Evolutionary conservation across 2,329 filamentous ascomycete genomes (phyloP).

Genomic region (Cadophora luteo-olivacea): DNA sequence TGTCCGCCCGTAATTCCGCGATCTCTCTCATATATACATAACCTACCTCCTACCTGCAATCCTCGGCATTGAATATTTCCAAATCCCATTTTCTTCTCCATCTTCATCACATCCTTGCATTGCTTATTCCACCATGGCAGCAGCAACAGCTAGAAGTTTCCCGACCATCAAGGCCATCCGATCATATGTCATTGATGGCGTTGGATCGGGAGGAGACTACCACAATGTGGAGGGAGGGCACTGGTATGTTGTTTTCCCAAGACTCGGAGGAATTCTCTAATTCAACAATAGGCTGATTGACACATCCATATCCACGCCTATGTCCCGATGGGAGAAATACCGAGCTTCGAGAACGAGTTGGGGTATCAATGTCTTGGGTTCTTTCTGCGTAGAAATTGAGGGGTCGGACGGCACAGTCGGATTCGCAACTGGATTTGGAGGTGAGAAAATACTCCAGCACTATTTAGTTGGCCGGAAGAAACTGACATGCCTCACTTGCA

Average conservation of each 20-base stretch:
- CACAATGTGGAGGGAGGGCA: conserved; percentile 85
- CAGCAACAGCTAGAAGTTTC: conserved; percentile 52
- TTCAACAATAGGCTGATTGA: conserved; percentile 81
- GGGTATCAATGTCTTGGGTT: conserved; percentile 95
- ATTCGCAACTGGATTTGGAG: conserved; percentile 93
- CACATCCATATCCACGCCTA: conserved; percentile 89
- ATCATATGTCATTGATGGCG: conserved; percentile 74
- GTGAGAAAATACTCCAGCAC: conserved; percentile 45
- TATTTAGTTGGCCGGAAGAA: neutral
- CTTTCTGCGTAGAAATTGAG: conserved; percentile 90
- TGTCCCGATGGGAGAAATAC: conserved; percentile 89
- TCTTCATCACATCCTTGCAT: conserved; percentile 14
- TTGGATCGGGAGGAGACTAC: conserved; percentile 76
- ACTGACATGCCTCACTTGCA: conserved; percentile 39
- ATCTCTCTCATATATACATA: conserved; percentile 9
- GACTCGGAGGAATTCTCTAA: conserved; percentile 39
- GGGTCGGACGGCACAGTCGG: conserved; percentile 90
- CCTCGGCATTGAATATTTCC: neutral
- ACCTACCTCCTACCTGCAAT: neutral
- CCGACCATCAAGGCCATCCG: conserved; percentile 78
- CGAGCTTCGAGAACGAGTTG: conserved; percentile 87
- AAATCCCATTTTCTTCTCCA: neutral
- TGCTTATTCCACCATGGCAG: conserved; percentile 33
- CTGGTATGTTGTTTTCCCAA: conserved; percentile 55
- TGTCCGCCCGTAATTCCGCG: neutral